phyloP scores from a whole-genome alignment of 495 filamentous ascomycete genomes.

The Cairneyella variabilis region DNA sequence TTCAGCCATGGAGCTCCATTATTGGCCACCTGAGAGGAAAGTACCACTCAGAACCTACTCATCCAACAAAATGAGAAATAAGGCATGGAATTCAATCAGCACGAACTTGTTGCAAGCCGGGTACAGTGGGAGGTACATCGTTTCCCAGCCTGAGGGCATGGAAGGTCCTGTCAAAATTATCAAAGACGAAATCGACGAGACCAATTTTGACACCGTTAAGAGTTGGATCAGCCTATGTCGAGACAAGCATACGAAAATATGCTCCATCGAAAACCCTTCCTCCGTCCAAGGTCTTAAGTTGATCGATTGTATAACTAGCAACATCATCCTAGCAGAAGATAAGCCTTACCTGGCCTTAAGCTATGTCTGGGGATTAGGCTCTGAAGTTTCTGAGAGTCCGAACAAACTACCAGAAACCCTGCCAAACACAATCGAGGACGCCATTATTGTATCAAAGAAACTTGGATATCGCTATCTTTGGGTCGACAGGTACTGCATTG shows the following conservation, averaged over 20 bases:
- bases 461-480: conserved; percentile 28
- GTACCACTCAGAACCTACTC: conserved; percentile 2
- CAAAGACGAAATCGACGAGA: conserved; percentile 1
- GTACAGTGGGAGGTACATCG: not conserved
- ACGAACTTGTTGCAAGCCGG: conserved; percentile 7
- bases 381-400: not conserved
- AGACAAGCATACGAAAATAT: conserved; percentile 4
- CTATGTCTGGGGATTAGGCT: conserved; percentile 8
- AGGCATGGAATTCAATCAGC: conserved; percentile 7
- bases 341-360: conserved; percentile 3
- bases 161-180: conserved; percentile 7
- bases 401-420: not conserved
- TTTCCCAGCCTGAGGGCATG: not conserved
- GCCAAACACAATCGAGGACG: not conserved
- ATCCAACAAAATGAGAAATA: conserved; percentile 5
- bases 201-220: conserved; percentile 2
- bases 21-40: not conserved
- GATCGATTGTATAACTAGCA: conserved; percentile 6
- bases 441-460: too few species aligned
- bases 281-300: not conserved
- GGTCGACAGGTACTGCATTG: conserved; percentile 29
- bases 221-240: conserved; percentile 5
- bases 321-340: conserved; percentile 1
- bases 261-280: not conserved
- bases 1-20: not conserved